Evolutionary conservation across 805 yeast genomes (phyloP).

Genomic region (Yarrowia sp.): DNA sequence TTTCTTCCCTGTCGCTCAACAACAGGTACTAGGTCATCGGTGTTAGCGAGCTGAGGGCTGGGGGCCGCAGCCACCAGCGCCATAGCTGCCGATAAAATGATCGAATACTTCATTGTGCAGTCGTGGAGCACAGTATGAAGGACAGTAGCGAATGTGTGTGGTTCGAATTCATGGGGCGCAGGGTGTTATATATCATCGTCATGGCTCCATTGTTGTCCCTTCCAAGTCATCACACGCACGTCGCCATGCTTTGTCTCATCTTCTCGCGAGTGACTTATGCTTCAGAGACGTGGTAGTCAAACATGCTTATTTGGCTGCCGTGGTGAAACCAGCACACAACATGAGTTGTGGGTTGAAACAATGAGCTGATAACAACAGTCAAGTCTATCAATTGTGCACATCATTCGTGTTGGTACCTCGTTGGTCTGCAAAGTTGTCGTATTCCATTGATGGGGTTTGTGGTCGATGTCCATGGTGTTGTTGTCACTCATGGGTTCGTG

Average conservation of each 20-base stretch:
- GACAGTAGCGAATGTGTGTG: conserved; percentile 24
- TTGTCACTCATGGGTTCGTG: not conserved
- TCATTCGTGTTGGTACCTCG: no score
- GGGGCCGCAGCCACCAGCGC: conserved; percentile 18
- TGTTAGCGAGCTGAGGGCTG: not conserved
- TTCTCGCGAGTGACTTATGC: not conserved
- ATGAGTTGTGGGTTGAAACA: not conserved
- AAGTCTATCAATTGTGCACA: not conserved
- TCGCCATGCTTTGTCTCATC: conserved; percentile 3
- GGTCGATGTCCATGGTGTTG: not conserved
- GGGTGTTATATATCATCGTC: conserved; percentile 5
- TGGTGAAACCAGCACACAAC: not conserved
- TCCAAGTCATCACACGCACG: not conserved
- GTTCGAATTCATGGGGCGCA: not conserved
- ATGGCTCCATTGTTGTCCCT: not conserved
- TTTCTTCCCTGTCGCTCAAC: conserved; percentile 7
- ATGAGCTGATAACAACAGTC: not conserved
- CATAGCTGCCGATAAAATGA: conserved; percentile 3
- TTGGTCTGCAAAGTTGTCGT: no score
- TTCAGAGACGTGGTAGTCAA: not conserved
- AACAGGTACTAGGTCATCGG: conserved; percentile 4
- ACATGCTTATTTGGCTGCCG: conserved; percentile 4
- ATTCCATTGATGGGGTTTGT: not conserved
- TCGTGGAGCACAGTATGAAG: conserved; percentile 12
- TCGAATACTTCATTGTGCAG: conserved; percentile 23